Evolutionary conservation across 306 rosid genomes (phyloP).

Genomic region (Quercus alba): DNA sequence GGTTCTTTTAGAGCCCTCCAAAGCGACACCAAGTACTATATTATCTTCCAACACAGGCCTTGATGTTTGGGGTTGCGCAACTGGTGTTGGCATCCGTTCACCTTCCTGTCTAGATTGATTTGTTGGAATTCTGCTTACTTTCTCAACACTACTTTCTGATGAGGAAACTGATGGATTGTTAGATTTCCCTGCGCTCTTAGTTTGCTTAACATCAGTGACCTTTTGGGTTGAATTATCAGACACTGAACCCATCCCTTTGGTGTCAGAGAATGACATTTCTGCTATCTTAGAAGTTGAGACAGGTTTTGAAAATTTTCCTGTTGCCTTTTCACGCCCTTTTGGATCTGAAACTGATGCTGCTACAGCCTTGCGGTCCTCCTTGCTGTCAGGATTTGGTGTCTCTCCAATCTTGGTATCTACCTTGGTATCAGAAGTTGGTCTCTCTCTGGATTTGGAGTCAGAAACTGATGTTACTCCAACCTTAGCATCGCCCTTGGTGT

Average conservation of each 20-base stretch:
- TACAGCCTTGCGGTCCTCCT: conserved; percentile 33
- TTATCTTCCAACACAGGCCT: conserved; percentile 70
- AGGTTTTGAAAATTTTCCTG: conserved; percentile 31
- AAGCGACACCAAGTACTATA: conserved; percentile 88
- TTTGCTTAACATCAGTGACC: conserved; percentile 26
- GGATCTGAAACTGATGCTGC: conserved; percentile 31
- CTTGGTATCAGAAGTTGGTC: conserved; percentile 38
- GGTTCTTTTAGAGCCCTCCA: conserved; percentile 91
- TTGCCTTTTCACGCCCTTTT: conserved; percentile 36
- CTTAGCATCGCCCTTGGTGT: conserved; percentile 39
- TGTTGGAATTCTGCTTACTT: conserved; percentile 33
- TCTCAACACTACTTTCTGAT: conserved; percentile 40
- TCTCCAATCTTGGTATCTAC: conserved; percentile 37
- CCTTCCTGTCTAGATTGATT: conserved; percentile 47
- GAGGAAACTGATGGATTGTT: conserved; percentile 26
- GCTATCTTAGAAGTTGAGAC: conserved; percentile 19
- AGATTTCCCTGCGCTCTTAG: conserved; percentile 33
- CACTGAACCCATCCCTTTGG: conserved; percentile 15
- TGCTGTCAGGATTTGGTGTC: conserved; percentile 30
- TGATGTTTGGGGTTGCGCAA: conserved; percentile 31
- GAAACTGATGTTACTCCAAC: conserved; percentile 28
- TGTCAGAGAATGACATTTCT: conserved; percentile 32
- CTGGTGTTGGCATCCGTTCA: conserved; percentile 38
- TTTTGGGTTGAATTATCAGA: conserved; percentile 29
- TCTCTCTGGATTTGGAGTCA: conserved; percentile 39